Conservation (phyloP, 1,284 basidiomycete genomes). For the Cryptococcus hybrid region DNA sequence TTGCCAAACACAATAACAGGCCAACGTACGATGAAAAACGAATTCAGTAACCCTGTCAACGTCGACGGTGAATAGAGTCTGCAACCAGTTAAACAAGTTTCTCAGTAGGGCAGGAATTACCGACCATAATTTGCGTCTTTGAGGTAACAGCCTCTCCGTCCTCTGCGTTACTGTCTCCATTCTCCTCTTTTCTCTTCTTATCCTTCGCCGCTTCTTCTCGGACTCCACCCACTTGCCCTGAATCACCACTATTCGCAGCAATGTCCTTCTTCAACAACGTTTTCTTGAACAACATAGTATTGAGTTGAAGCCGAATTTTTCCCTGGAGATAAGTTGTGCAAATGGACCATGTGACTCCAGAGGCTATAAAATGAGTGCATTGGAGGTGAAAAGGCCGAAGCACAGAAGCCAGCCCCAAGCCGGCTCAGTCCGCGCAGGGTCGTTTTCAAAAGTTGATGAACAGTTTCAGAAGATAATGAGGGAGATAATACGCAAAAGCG, state of each 20-base stretch:
- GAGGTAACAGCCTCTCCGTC: slow-evolving; percentile 76
- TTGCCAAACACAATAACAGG: too few relatives aligned
- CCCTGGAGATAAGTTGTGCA: slow-evolving; percentile 41
- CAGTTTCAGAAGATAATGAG: slow-evolving; percentile 69
- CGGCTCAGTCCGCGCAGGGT: slow-evolving; percentile 53
- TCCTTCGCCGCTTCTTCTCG: slow-evolving; percentile 33
- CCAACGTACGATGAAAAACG: slow-evolving; percentile 60
- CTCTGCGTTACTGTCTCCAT: slow-evolving; percentile 47
- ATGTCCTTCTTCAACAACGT: slow-evolving; percentile 85
- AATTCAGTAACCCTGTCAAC: slow-evolving; percentile 86
- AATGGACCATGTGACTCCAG: slow-evolving; percentile 48
- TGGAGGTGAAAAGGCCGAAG: slow-evolving; percentile 64
- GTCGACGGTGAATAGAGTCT: slow-evolving; percentile 66
- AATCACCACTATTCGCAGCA: slow-evolving; percentile 50
- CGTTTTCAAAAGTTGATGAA: slow-evolving; percentile 68
- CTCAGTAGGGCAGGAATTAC: slow-evolving; percentile 7
- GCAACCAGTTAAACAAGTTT: not conserved
- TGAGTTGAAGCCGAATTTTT: slow-evolving; percentile 74
- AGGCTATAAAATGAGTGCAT: slow-evolving; percentile 56
- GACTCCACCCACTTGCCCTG: slow-evolving; percentile 22
- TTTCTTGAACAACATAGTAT: slow-evolving; percentile 82
- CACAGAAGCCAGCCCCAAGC: slow-evolving; percentile 53
- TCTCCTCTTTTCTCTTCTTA: slow-evolving; percentile 29
- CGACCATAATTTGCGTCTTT: slow-evolving; percentile 79
- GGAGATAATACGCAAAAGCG: slow-evolving; percentile 71